phyloP scores from a whole-genome alignment of 2,329 filamentous ascomycete species.

The Amylocarpus encephaloides region DNA sequence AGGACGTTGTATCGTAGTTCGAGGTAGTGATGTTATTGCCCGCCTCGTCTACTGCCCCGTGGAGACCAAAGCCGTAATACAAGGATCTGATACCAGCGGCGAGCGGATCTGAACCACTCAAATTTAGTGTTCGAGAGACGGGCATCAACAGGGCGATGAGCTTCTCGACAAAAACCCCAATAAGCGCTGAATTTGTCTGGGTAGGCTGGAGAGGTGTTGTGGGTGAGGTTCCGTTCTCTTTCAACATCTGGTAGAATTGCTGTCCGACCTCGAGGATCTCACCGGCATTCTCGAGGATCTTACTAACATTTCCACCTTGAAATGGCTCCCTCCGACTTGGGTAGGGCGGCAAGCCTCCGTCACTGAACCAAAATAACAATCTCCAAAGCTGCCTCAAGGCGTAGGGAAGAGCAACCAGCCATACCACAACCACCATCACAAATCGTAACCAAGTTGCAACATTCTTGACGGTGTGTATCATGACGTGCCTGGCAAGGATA shows the following conservation, averaged over 20 bases:
- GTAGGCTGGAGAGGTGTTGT: slow-evolving; percentile 24
- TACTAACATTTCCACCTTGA: slow-evolving; percentile 14
- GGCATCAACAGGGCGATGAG: slow-evolving; percentile 28
- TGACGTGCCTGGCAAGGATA: slow-evolving; percentile 74
- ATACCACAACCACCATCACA: slow-evolving; percentile 73
- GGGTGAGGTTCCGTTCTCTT: slow-evolving; percentile 28
- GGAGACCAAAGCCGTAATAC: slow-evolving; percentile 23
- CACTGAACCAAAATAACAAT: slow-evolving; percentile 72
- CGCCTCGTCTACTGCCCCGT: slow-evolving; percentile 10
- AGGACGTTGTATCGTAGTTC: slow-evolving; percentile 6
- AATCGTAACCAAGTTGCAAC: slow-evolving; percentile 73
- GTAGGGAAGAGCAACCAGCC: slow-evolving; percentile 84
- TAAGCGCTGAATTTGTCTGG: slow-evolving; percentile 35
- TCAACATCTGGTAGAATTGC: slow-evolving; percentile 1
- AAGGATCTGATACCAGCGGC: slow-evolving; percentile 24
- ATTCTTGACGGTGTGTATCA: slow-evolving; percentile 65
- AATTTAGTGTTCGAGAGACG: slow-evolving; percentile 24
- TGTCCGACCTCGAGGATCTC: slow-evolving; percentile 21
- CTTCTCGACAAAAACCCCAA: slow-evolving; percentile 34
- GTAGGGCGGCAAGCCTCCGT: slow-evolving; percentile 29
- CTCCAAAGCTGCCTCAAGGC: slow-evolving; percentile 90
- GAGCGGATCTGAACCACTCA: slow-evolving; percentile 24
- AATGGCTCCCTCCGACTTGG: slow-evolving; percentile 9
- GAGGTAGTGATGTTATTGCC: slow-evolving; percentile 11
- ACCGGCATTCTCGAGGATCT: slow-evolving; percentile 21